Base-by-base conservation (phyloP, 495 filamentous ascomycete genomes). In the Neurospora cerealis region DNA sequence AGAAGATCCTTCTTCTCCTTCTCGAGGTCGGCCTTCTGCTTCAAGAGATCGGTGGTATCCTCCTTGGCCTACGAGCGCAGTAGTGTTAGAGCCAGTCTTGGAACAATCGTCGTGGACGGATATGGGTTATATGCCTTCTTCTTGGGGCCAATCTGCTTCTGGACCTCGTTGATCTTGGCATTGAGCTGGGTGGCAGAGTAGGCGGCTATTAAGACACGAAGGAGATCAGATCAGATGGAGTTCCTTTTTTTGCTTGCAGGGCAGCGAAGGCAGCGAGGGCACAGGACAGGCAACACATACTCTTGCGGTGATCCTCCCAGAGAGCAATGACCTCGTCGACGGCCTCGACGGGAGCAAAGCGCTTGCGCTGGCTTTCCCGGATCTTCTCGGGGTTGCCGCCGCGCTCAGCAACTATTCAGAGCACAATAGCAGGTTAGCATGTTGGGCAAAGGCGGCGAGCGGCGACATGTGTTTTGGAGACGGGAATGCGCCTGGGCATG, bases 261-360 rank as follows among this genome's bases (percentile, higher is more conserved):
- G 54, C 13, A 73, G 37, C 69, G 8, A 24, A 21, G 42, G n/a
- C 38, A 19, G 10, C 24, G 38, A 10, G 38, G 70, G 60, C 39
- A 72, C 48, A 48, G n/a, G 42, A 6, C 32, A 28, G 66, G n/a
- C 34, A 80, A 4, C 15, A 85, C 77, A 86, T 93, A 93, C 79
- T 94, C 81, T 84, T 88, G 72, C 93, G 88, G 78, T 95, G 93
- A 77, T 96, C 94, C 80, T 97, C 93, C 75, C 90, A 98, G 77
- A 97, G 85, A 17, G 86, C 87, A 77, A 97, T 93, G 46, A 99
- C 90, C 83, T 97, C 92, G 83, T 99, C 96, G 40, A 98, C 96
- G 36, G 87, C 87, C 79, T 92, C 91, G 77, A 93, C 92, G 3
- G 91, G 87, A 37, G 92, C 95, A 83, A 88, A 87, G 72, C 96